Evolutionary conservation across 768 basidiomycete genomes (phyloP).

Genomic region (Astraeus odoratus): DNA sequence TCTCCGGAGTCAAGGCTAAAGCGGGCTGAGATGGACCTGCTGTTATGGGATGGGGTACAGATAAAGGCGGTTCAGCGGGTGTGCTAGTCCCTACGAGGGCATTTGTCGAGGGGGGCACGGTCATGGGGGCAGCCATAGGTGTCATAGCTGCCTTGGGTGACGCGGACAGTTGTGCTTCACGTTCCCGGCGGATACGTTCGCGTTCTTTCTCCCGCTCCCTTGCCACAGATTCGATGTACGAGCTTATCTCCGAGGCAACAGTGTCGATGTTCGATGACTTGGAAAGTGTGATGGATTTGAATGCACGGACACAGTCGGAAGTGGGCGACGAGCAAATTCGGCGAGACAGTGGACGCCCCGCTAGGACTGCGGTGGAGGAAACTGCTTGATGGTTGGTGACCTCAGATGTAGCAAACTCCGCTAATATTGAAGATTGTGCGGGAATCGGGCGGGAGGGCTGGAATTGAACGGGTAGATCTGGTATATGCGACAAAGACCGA

Average conservation of each 20-base stretch:
- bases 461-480: slow-evolving; percentile 57
- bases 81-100: slow-evolving; percentile 5
- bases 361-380: slow-evolving; percentile 8
- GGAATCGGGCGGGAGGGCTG: slow-evolving; percentile 46
- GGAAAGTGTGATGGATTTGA: slow-evolving; percentile 48
- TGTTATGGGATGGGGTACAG: slow-evolving; percentile 17
- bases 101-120: slow-evolving; percentile 11
- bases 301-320: slow-evolving; percentile 32
- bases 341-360: slow-evolving; percentile 25
- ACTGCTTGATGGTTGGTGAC: slow-evolving; percentile 1
- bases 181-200: slow-evolving; percentile 62
- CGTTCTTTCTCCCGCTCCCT: slow-evolving; percentile 74
- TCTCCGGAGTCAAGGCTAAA: slow-evolving; percentile 9
- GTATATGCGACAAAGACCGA: slow-evolving; percentile 46
- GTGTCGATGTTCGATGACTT: slow-evolving; percentile 42
- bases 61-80: slow-evolving; percentile 6
- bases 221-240: slow-evolving; percentile 69
- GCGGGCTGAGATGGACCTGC: slow-evolving; percentile 11
- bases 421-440: slow-evolving; percentile 25
- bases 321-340: slow-evolving; percentile 29
- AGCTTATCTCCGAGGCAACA: slow-evolving; percentile 55
- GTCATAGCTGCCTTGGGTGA: slow-evolving; percentile 21
- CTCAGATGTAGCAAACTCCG: slow-evolving; percentile 15
- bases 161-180: slow-evolving; percentile 37
- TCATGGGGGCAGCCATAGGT: slow-evolving; percentile 13